A percentile compares a stretch with the other conserved stretches of the same genome.
Evolutionary conservation across 352 stramenopile genomes (phyloP).

Genomic region (Phytophthora multivora): DNA sequence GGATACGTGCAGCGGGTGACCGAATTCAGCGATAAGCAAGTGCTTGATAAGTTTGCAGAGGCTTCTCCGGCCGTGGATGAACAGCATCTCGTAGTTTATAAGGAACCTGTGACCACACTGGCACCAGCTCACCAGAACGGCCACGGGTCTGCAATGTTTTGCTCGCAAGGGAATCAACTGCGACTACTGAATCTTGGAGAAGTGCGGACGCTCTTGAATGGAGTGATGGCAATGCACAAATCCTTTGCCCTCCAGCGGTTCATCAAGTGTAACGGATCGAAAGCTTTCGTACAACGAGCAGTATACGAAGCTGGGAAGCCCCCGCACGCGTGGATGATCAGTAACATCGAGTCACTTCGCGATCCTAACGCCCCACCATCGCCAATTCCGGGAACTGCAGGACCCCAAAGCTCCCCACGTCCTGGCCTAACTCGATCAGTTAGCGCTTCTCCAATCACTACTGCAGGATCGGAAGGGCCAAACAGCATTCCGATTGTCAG

Average conservation of each 20-base stretch:
- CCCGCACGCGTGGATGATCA: slow-evolving; percentile 81
- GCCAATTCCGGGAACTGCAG: slow-evolving; percentile 7
- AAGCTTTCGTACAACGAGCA: slow-evolving; percentile 71
- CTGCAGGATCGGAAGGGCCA: slow-evolving; percentile 6
- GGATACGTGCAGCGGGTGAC: slow-evolving; percentile 66
- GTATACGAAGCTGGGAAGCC: slow-evolving; percentile 71
- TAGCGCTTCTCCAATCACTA: slow-evolving; percentile 18
- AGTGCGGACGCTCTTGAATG: slow-evolving; percentile 71
- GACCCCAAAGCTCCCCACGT: slow-evolving; percentile 16
- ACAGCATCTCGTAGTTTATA: slow-evolving; percentile 69
- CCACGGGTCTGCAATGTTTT: slow-evolving; percentile 22
- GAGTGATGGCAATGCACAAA: slow-evolving; percentile 61
- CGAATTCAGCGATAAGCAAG: slow-evolving; percentile 73
- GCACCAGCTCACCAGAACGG: slow-evolving; percentile 10
- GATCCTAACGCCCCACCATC: slow-evolving; percentile 22
- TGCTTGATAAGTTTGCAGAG: slow-evolving; percentile 70
- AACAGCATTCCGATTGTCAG: slow-evolving; percentile 41
- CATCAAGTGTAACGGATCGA: slow-evolving; percentile 71
- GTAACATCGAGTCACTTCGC: slow-evolving; percentile 61
- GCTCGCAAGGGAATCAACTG: slow-evolving; percentile 65
- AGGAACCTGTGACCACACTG: slow-evolving; percentile 54
- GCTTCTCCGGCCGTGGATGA: slow-evolving; percentile 31
- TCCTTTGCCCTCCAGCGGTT: slow-evolving; percentile 79
- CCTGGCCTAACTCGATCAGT: slow-evolving; percentile 11
- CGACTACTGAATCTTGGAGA: slow-evolving; percentile 66